phyloP scores from a whole-genome alignment of 805 yeast species.

The Blastobotrys americana region DNA sequence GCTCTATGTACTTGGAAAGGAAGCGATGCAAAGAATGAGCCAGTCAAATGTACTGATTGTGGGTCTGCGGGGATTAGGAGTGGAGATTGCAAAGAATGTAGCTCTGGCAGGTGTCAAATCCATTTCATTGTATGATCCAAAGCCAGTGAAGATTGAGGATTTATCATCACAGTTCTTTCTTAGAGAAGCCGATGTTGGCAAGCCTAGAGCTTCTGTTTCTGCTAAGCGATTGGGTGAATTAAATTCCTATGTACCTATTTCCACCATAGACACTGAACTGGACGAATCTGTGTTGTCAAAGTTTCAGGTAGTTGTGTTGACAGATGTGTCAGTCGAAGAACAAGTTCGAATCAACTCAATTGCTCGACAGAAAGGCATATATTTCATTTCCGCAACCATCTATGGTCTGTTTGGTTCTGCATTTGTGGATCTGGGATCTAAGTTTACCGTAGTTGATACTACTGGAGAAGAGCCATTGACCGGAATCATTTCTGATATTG shows the following conservation, averaged over 20 bases:
- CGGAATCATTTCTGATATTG: constrained; percentile 88
- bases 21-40: constrained; percentile 97
- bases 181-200: constrained; percentile 63
- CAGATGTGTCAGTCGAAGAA: constrained; percentile 62
- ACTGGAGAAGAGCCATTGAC: constrained; percentile 88
- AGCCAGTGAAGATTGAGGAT: constrained; percentile 57
- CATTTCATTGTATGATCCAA: constrained; percentile 76
- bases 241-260: constrained; percentile 83
- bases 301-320: constrained; percentile 79
- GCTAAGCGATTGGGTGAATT: constrained; percentile 65
- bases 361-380: constrained; percentile 66
- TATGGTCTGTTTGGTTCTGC: constrained; percentile 84
- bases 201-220: constrained; percentile 67
- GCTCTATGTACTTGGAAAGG: constrained; percentile 91
- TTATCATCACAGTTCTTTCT: constrained; percentile 87
- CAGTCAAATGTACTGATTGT: constrained; percentile 83
- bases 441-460: constrained; percentile 71
- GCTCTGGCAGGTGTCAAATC: constrained; percentile 97
- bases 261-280: constrained; percentile 50
- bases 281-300: constrained; percentile 45
- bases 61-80: constrained; percentile 88
- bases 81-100: constrained; percentile 93
- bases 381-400: constrained; percentile 73
- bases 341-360: constrained; percentile 68
- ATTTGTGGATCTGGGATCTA: constrained; percentile 84